Base-by-base conservation (phyloP, 169 alveolate species). In the Cryptosporidium ubiquitum region DNA sequence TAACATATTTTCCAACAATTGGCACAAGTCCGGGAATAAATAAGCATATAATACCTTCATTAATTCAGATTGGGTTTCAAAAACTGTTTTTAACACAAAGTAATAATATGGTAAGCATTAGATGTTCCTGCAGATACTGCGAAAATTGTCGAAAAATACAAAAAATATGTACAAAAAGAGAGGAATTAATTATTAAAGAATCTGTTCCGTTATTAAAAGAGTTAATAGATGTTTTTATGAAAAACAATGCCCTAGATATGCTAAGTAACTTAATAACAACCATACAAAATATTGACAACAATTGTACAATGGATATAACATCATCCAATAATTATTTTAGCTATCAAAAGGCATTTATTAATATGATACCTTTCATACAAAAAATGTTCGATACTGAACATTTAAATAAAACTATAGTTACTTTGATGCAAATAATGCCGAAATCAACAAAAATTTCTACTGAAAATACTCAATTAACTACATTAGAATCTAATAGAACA, bases 81-180 rank as follows among this genome's bases (percentile, higher is more conserved):
- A 79, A 58, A 61, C 61, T 79, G 23, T 47, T 79, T 60, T 44
- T 79, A 64, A 42, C 89, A 5, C 79, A 79, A 64, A 61, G 40
- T 61, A 64, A 18, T 31, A 33, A 69, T 29, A 44, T 29, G 10
- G 89, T 79, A 33, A 42, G 58, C 44, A 79, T 31, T 23, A 60
- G 89, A 7, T 79, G 89, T 64, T 42, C 89, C 3, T 79, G 89
- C 40, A 61, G 40, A 79, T 61, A 79, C 49, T 79, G 89, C 35
- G 89, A 79, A 40, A 79, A 58, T 40, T 79, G 68, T 64, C 37
- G 89, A 20, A 79, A 79, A 60, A 79, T 79, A 60, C 89, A 79
- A 61, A 79, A 79, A 61, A 29, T 79, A 18, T 79, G 89, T 42
- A 61, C 40, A n/a, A 60, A 58, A 37, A 79, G 64, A 40, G 89